Conservation (phyloP, 768 basidiomycete species). For the Podaxis sp. region DNA sequence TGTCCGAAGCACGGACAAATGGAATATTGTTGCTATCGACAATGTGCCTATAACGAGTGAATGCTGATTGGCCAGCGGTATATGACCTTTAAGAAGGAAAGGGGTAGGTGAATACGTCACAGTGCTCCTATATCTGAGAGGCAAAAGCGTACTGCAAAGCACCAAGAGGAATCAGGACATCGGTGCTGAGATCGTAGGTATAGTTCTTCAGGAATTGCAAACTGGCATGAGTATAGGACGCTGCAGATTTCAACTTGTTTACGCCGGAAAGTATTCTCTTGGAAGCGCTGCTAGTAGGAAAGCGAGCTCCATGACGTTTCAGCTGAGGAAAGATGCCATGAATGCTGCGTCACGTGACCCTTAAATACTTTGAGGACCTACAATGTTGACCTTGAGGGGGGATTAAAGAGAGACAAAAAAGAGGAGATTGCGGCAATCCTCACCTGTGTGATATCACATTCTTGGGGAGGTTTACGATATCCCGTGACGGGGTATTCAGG, state of each 20-base stretch:
- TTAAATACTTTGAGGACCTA: not conserved
- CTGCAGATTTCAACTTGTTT: constrained; percentile 50
- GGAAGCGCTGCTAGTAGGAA: constrained; percentile 56
- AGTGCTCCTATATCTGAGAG: not conserved
- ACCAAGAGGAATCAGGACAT: constrained; percentile 66
- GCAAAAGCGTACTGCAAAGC: constrained; percentile 53
- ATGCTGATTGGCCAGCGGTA: constrained; percentile 51
- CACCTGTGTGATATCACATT: constrained; percentile 61
- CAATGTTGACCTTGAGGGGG: constrained; percentile 10
- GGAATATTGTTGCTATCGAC: constrained; percentile 46
- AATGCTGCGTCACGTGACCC: not conserved
- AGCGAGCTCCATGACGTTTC: constrained; percentile 80
- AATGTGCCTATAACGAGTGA: constrained; percentile 52
- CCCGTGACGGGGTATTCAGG: constrained; percentile 51
- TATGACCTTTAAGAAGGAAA: constrained; percentile 26
- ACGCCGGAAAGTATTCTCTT: constrained; percentile 46
- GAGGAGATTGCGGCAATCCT: not conserved
- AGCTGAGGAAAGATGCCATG: constrained; percentile 41
- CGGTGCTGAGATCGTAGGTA: constrained; percentile 55
- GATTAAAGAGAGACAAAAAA: not conserved
- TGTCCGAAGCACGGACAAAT: constrained; percentile 47
- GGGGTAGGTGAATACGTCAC: not conserved
- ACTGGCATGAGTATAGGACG: constrained; percentile 39
- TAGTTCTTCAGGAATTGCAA: constrained; percentile 60
- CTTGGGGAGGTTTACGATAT: constrained; percentile 45